These are phyloP conservation scores for Laetiporus sulphureus DNA, from an alignment of 1,284 basidiomycete species.

Conservation along the genomic window DNA sequence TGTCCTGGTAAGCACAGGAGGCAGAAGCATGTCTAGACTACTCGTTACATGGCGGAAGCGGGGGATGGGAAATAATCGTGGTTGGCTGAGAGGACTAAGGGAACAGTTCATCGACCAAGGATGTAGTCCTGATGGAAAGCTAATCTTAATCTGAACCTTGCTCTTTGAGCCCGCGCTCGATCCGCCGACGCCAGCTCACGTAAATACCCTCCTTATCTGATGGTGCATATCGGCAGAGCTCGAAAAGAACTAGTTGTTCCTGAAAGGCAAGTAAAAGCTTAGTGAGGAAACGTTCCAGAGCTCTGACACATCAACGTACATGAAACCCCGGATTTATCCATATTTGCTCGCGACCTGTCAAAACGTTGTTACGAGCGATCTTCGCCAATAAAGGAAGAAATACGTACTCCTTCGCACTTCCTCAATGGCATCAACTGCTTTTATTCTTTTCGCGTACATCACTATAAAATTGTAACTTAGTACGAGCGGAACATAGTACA, in stretches of 20 bases:
- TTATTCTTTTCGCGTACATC: constrained; percentile 62
- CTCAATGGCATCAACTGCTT: constrained; percentile 53
- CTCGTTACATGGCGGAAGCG: too few species aligned
- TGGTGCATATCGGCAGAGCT: constrained; percentile 66
- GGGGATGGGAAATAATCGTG: too few species aligned
- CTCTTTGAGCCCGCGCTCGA: constrained; percentile 21
- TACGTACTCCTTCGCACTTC: constrained; percentile 51
- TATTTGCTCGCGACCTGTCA: constrained; percentile 65
- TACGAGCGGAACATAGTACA: neutral
- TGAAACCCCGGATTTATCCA: constrained; percentile 71
- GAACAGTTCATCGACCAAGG: too few species aligned
- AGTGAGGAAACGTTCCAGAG: too few species aligned
- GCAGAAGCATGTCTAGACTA: too few species aligned
- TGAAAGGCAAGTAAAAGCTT: constrained; percentile 28
- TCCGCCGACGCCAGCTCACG: constrained; percentile 48
- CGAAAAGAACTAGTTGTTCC: constrained; percentile 71
- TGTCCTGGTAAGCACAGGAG: too few species aligned
- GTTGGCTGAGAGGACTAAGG: too few species aligned
- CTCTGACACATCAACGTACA: constrained; percentile 12
- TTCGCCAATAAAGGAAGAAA: neutral
- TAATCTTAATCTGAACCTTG: constrained; percentile 1
- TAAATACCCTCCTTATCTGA: constrained; percentile 60
- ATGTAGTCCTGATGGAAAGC: neutral
- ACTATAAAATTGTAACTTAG: constrained; percentile 36
- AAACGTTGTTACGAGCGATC: neutral